Conservation (phyloP, 1,284 basidiomycete species). For the Ustilago trichophora region DNA sequence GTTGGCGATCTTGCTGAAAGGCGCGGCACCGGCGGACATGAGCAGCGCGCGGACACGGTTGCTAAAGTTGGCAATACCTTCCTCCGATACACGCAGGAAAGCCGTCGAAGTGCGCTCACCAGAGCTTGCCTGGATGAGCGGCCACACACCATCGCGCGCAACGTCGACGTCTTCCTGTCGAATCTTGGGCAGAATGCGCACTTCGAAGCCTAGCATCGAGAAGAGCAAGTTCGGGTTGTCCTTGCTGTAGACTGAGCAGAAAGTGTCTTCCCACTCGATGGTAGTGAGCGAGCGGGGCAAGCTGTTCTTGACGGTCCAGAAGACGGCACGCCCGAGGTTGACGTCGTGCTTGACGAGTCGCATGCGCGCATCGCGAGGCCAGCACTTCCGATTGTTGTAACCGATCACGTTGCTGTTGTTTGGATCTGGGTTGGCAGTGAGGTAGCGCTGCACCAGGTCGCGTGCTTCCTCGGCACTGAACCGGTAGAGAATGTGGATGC, state of each 20-base stretch:
- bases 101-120: conserved; percentile 98
- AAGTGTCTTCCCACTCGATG: conserved; percentile 82
- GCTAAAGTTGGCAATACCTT: conserved; percentile 74
- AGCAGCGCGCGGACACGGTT: conserved; percentile 85
- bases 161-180: conserved; percentile 93
- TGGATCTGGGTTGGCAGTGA: conserved; percentile 95
- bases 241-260: conserved; percentile 82
- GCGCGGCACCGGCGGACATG: conserved; percentile 98
- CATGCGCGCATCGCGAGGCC: conserved; percentile 99
- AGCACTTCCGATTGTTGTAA: conserved; percentile 99
- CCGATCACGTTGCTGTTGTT: conserved; percentile 99
- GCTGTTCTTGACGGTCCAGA: conserved; percentile 99
- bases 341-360: conserved; percentile 99
- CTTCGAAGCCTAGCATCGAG: conserved; percentile 97
- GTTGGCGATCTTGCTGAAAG: conserved; percentile 99
- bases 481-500: conserved; percentile 80
- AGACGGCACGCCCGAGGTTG: conserved; percentile 95
- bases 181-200: conserved; percentile 94
- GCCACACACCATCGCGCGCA: conserved; percentile 98
- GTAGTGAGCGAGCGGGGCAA: conserved; percentile 94
- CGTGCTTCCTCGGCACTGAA: conserved; percentile 98
- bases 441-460: conserved; percentile 96
- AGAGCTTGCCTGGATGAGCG: conserved; percentile 88
- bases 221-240: conserved; percentile 98
- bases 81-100: conserved; percentile 95